Base-by-base conservation (phyloP, 1,284 basidiomycete species). In the Ustilago xerochloae region DNA sequence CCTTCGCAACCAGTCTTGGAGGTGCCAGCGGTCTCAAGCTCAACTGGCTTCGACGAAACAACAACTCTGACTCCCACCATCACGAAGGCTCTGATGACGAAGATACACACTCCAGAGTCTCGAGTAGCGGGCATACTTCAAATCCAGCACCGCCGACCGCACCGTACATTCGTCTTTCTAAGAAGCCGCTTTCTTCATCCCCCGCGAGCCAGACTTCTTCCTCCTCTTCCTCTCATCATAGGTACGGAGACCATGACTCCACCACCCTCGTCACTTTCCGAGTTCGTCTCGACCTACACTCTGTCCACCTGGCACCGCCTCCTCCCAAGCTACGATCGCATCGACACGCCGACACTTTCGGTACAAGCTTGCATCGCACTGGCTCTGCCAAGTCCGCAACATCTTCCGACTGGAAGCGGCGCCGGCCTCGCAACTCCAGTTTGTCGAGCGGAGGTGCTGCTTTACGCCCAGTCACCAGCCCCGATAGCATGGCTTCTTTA, bases 211-310 rank as follows among this genome's bases (percentile, higher is more conserved):
- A n/a, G n/a, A n/a, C n/a, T n/a, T 35, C 56, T 0, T 18, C n/a
- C 15, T 54, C 64, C 13, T 59, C 61, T 1, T 57, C 60, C 18
- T 67, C 63, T 10, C 49, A 51, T 15, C 60, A 62, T n/a, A 52
- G 48, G n/a, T 43, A 45, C 22, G 18, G 24, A n/a, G 56, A 64
- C 6, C 51, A 56, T 30, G 58, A 64, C 5, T 22, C 62, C 2
- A 52, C 60, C 8, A 28, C 26, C 3, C 24, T 58, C 18, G 50
- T 65, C 33, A 60, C 64, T 15, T 81, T 81, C 45, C 59, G 29
- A 18, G 70, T 82, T 16, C 70, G 81, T 13, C 67, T 82, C 26
- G 81, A 82, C 46, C 50, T 82, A 20, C 79, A 82, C 52, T 51
- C 47, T 13, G 75, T 79, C 15, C 63, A 62, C 5, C 63, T 81